phyloP scores from a whole-genome alignment of 768 basidiomycete genomes.

The Cystofilobasidium bisporidii region DNA sequence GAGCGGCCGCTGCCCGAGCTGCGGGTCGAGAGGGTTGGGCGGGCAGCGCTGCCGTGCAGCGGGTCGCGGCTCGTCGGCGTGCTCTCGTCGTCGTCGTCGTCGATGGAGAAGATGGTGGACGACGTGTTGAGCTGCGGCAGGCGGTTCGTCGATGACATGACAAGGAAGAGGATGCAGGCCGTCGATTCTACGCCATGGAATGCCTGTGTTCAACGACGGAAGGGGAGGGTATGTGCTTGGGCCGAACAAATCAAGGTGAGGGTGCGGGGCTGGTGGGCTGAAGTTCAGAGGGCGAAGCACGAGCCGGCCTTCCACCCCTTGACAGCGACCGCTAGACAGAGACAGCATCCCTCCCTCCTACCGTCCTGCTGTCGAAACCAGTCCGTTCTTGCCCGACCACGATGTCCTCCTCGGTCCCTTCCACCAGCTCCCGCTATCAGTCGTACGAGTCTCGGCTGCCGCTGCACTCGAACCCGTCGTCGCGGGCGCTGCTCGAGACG shows the following conservation, averaged over 20 bases:
- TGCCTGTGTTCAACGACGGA: no score
- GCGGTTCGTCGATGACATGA: not conserved
- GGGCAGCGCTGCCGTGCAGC: not conserved
- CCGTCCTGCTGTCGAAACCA: no score
- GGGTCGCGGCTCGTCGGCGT: constrained; percentile 6
- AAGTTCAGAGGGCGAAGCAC: no score
- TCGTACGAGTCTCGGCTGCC: constrained; percentile 5
- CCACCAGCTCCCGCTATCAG: not conserved
- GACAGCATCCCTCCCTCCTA: no score
- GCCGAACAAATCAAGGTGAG: no score
- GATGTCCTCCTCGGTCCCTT: not conserved
- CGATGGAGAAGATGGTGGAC: constrained; percentile 12
- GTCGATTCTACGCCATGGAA: no score
- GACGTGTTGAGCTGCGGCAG: constrained; percentile 18
- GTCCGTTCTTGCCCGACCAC: no score
- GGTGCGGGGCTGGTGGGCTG: no score
- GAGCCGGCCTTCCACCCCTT: no score
- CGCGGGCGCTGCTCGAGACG: constrained; percentile 62
- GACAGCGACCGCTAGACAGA: no score
- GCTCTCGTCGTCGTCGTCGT: constrained; percentile 17
- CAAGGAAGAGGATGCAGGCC: not conserved
- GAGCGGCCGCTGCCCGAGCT: not conserved
- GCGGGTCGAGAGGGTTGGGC: not conserved
- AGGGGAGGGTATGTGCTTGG: no score
- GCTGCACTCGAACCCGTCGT: constrained; percentile 56